phyloP scores from a whole-genome alignment of 2,329 filamentous ascomycete species.

The Elsinoe necatrix region DNA sequence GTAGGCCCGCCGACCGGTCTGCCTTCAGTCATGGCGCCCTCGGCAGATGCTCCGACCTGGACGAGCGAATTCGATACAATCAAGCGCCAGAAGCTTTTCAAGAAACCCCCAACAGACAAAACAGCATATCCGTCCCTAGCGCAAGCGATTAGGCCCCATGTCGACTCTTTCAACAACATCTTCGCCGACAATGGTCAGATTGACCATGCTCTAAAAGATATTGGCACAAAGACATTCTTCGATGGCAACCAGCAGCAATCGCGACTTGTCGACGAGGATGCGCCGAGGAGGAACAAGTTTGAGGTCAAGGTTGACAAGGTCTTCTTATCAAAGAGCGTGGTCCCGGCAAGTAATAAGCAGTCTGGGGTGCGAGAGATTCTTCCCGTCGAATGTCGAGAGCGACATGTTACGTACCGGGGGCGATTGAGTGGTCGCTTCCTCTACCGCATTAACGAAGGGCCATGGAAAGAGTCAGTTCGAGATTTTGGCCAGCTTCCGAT shows the following conservation, averaged over 20 bases:
- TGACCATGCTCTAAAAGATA: constrained; percentile 71
- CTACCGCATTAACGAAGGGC: constrained; percentile 77
- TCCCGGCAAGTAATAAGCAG: constrained; percentile 77
- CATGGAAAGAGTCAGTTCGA: constrained; percentile 70
- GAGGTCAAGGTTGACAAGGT: constrained; percentile 72
- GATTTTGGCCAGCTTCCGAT: constrained; percentile 85
- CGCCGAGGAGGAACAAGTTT: constrained; percentile 55
- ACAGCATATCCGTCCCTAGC: constrained; percentile 82
- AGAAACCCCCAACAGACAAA: constrained; percentile 76
- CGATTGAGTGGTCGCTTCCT: constrained; percentile 76
- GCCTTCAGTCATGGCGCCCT: constrained; percentile 28
- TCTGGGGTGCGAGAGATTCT: constrained; percentile 76
- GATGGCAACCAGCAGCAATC: constrained; percentile 56
- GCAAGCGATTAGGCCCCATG: constrained; percentile 79
- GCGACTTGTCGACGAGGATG: constrained; percentile 43
- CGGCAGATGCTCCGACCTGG: constrained; percentile 60
- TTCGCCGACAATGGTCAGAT: constrained; percentile 67
- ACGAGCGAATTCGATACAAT: constrained; percentile 77
- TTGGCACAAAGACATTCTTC: constrained; percentile 78
- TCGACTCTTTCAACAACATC: constrained; percentile 90
- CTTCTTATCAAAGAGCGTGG: constrained; percentile 68
- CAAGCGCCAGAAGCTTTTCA: constrained; percentile 79
- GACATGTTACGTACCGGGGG: constrained; percentile 84
- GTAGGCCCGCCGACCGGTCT: background rate
- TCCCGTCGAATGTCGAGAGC: constrained; percentile 87